Percentiles rank a stretch among this genome's conserved stretches.
phyloP scores from a whole-genome alignment of 805 yeast species.

The Candida saitoana region DNA sequence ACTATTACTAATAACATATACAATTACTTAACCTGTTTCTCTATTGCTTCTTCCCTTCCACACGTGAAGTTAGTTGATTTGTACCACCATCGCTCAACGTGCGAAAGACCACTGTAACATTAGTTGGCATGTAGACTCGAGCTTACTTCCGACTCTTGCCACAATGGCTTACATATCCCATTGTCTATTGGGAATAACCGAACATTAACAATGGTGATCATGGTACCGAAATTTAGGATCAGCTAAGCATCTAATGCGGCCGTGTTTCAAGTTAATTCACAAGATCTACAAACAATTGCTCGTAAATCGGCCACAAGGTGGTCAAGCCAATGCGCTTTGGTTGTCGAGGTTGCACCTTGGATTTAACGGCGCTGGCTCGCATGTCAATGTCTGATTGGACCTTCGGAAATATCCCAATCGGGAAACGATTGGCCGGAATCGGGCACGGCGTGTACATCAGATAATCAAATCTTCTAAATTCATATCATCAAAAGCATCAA shows the following conservation, averaged over 20 bases:
- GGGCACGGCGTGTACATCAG: too few species aligned
- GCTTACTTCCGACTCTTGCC: background rate
- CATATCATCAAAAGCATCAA: conserved; percentile 31
- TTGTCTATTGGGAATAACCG: background rate
- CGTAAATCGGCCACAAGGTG: background rate
- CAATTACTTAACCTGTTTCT: too few species aligned
- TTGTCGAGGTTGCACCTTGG: background rate
- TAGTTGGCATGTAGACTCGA: background rate
- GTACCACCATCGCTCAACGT: background rate
- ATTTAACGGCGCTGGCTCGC: background rate
- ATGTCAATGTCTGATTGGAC: background rate
- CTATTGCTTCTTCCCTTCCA: background rate
- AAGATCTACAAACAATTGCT: background rate
- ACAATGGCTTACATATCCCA: background rate
- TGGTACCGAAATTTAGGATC: background rate
- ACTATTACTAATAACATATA: too few species aligned
- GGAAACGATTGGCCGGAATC: too few species aligned
- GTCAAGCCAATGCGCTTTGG: background rate
- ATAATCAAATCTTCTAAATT: conserved; percentile 25
- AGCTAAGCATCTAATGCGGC: background rate
- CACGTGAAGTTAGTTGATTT: background rate
- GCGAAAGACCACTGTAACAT: background rate
- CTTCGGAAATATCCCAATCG: background rate
- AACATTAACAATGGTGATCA: background rate
- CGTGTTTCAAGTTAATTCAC: background rate